phyloP scores from a whole-genome alignment of 139 green algal species.

The Microglena sp. region DNA sequence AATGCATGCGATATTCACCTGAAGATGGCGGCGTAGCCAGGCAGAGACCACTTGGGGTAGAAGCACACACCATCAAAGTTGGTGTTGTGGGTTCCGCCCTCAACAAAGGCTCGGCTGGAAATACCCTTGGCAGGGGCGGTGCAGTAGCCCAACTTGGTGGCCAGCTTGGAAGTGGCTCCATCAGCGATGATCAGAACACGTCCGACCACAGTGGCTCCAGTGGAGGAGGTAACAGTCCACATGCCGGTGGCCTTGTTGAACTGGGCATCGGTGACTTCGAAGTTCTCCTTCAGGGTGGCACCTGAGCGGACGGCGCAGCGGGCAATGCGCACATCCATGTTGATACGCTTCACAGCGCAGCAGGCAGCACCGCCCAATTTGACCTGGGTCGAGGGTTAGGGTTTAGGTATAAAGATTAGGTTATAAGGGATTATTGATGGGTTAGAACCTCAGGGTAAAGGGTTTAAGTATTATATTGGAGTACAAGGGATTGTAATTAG shows the following conservation, averaged over 20 bases:
- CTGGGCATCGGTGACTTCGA: constrained; percentile 57
- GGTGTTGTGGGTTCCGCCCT: constrained; percentile 80
- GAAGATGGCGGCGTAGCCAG: constrained; percentile 38
- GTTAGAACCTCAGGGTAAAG: too few species aligned
- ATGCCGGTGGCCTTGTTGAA: constrained; percentile 61
- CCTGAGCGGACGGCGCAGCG: constrained; percentile 36
- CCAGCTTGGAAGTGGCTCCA: constrained; percentile 72
- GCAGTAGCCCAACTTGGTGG: constrained; percentile 84
- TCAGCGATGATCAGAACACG: constrained; percentile 77
- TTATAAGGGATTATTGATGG: too few species aligned
- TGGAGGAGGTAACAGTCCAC: constrained; percentile 65
- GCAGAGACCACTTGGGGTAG: constrained; percentile 69
- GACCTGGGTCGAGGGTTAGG: too few species aligned
- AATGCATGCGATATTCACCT: too few species aligned
- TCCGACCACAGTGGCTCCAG: constrained; percentile 41
- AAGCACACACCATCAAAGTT: constrained; percentile 80
- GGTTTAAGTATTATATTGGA: too few species aligned
- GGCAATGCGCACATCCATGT: constrained; percentile 63
- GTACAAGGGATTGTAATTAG: too few species aligned
- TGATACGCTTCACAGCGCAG: constrained; percentile 74
- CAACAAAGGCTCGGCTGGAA: constrained; percentile 74
- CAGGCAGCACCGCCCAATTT: constrained; percentile 45
- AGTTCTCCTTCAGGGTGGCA: constrained; percentile 73
- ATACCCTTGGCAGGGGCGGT: constrained; percentile 68
- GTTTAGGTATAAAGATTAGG: too few species aligned